A percentile compares a stretch with the other conserved stretches of the same genome.
phyloP scores from a whole-genome alignment of 805 yeast species.

The Pachysolen tannophilus region DNA sequence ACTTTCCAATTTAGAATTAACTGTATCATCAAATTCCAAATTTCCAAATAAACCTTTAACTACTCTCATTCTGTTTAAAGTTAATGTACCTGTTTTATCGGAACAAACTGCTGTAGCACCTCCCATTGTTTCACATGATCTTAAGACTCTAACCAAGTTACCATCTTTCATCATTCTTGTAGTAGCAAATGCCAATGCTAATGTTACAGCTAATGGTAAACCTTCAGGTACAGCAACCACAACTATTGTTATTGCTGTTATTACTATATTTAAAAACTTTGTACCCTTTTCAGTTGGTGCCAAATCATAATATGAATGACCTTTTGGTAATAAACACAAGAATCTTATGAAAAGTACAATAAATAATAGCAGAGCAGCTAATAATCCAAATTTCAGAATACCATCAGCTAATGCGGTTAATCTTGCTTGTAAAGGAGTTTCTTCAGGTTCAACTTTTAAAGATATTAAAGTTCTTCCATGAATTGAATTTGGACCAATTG shows the following conservation, averaged over 20 bases:
- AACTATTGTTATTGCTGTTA: slow-evolving; percentile 84
- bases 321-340: slow-evolving; percentile 49
- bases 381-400: slow-evolving; percentile 88
- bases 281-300: slow-evolving; percentile 74
- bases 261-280: slow-evolving; percentile 73
- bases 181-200: slow-evolving; percentile 96
- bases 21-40: slow-evolving; percentile 44
- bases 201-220: slow-evolving; percentile 91
- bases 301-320: slow-evolving; percentile 34
- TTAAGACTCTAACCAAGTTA: slow-evolving; percentile 86
- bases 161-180: slow-evolving; percentile 97
- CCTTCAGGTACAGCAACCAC: slow-evolving; percentile 99
- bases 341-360: slow-evolving; percentile 72
- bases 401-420: slow-evolving; percentile 81
- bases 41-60: slow-evolving; percentile 68
- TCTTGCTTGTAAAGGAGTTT: slow-evolving; percentile 84
- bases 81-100: slow-evolving; percentile 95
- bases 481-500: slow-evolving; percentile 84
- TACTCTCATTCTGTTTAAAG: slow-evolving; percentile 89
- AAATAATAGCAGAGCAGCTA: slow-evolving; percentile 79
- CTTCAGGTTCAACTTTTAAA: slow-evolving; percentile 65
- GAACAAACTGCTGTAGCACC: slow-evolving; percentile 96
- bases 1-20: slow-evolving; percentile 9
- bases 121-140: slow-evolving; percentile 98
- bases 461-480: slow-evolving; percentile 90